Base-by-base conservation (phyloP, 176 grass and related monocot species). In the Tuctoria greenei region DNA sequence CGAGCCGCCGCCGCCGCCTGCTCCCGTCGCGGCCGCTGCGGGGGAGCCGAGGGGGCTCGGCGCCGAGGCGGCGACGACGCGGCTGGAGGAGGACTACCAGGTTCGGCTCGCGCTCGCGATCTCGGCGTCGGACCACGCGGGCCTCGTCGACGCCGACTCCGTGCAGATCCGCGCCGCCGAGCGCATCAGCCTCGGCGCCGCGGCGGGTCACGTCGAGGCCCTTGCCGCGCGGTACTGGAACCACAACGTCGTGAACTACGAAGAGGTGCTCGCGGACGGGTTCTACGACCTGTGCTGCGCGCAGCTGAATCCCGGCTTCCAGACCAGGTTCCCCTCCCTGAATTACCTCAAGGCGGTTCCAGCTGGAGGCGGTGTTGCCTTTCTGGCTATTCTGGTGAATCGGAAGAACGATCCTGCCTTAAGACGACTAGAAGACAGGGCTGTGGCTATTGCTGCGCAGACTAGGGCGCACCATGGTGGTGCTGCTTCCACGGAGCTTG, bases 121-220 rank as follows among this genome's bases (percentile, higher is more conserved):
- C 65, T 95, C 91, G 21, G 82, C 87, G 13, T 95, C 89, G 15
- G 91, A 99, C 76, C 95, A 90, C 55, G 87, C 86, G 61, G 95
- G 91, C 9, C 71, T 95, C 12, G 85, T 95, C 68, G 95, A 99
- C 74, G 80, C 91, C 2, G 95, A 99, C 84, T 92, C 86, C 62
- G 89, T 99, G 20, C 95, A 99, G 84, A 94, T 99, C 74, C 90
- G 90, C 52, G 95, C 79, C 0, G 95, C 95, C 15, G 93, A 99
- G 89, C 89, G 88, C 69, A 99, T 95, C 75, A 99, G 95, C 84
- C 83, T 99, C 12, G 91, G 91, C 5, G 46, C 56, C 0, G 77
- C n/a, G 44, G 74, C 37, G 61, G 74, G 61, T 24, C 75, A 78
- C 51, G 87, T 76, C 82, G 95, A 95, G 70, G 79, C 88, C 46